Evolutionary conservation across 2,329 filamentous ascomycete genomes (phyloP).

Genomic region (Paraconiothyrium sp.): DNA sequence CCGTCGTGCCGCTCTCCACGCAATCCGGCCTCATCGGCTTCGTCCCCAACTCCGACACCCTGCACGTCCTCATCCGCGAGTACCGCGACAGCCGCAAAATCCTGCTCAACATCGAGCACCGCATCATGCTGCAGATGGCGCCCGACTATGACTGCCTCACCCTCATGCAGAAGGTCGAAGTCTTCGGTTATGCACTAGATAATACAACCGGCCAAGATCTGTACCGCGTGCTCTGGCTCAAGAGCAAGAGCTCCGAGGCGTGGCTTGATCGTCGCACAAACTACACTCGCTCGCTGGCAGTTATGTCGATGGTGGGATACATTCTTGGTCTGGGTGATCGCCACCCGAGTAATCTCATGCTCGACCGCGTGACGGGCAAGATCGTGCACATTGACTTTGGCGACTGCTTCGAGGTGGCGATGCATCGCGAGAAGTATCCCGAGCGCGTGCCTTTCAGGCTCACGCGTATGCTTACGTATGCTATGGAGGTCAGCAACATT

Average conservation of each 20-base stretch:
- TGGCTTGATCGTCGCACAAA: conserved; percentile 99
- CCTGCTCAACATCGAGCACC: conserved; percentile 97
- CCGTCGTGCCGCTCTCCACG: conserved; percentile 95
- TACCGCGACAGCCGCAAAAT: conserved; percentile 98
- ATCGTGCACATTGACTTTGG: conserved; percentile 99
- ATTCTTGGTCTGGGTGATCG: conserved; percentile 96
- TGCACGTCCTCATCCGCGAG: conserved; percentile 95
- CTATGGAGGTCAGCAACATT: conserved; percentile 99
- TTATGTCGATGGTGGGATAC: conserved; percentile 99
- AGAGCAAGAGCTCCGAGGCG: conserved; percentile 96
- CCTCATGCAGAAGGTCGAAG: conserved; percentile 99
- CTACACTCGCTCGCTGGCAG: conserved; percentile 94
- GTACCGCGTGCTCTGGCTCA: conserved; percentile 97
- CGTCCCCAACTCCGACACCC: conserved; percentile 96
- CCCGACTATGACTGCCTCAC: conserved; percentile 99
- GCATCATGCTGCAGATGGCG: conserved; percentile 99
- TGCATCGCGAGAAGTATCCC: conserved; percentile 99
- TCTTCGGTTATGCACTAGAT: conserved; percentile 98
- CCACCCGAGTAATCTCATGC: conserved; percentile 97
- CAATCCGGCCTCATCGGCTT: conserved; percentile 95
- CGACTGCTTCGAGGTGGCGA: conserved; percentile 98
- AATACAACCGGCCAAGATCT: conserved; percentile 99
- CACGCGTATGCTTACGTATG: conserved; percentile 98
- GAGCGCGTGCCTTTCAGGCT: conserved; percentile 97
- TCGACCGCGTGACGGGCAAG: conserved; percentile 94